These are phyloP conservation scores for Avicennia marina DNA, from an alignment of 257 asterid genomes.

Conservation along the genomic window DNA sequence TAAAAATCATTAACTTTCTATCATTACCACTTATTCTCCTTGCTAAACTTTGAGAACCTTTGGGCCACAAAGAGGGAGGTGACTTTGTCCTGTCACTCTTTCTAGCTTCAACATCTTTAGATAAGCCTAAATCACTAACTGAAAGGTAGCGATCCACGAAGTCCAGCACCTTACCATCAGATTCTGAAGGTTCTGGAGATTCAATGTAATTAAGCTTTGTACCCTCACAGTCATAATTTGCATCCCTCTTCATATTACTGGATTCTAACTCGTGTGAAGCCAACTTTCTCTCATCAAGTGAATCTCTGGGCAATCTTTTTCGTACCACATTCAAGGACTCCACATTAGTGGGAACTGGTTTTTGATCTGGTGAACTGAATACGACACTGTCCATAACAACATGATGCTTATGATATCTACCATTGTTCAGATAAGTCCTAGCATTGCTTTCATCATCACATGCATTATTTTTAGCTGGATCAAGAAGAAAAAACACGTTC, in stretches of 20 bases:
- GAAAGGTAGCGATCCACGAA: conserved; percentile 68
- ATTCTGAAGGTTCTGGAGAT: conserved; percentile 46
- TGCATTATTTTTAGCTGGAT: conserved; percentile 29
- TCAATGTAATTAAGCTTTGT: conserved; percentile 21
- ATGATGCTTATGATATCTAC: conserved; percentile 18
- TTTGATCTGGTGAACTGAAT: conserved; percentile 26
- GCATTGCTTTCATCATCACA: conserved; percentile 20
- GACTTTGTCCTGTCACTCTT: conserved; percentile 24
- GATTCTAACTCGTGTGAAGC: conserved; percentile 16
- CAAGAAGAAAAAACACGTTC: conserved; percentile 1
- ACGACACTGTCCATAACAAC: conserved; percentile 9
- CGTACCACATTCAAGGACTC: conserved; percentile 13
- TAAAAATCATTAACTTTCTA: conserved; percentile 42
- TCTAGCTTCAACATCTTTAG: conserved; percentile 23
- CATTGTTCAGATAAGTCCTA: conserved; percentile 14
- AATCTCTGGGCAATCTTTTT: conserved; percentile 18
- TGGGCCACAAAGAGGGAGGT: conserved; percentile 45
- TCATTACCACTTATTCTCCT: conserved; percentile 30
- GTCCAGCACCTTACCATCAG: conserved; percentile 45
- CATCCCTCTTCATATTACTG: conserved; percentile 22
- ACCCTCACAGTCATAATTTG: conserved; percentile 18
- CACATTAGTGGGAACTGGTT: conserved; percentile 5
- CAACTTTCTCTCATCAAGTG: conserved; percentile 21
- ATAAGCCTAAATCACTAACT: conserved; percentile 29
- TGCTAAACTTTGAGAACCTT: conserved; percentile 59